Evolutionary conservation across 2,329 filamentous ascomycete genomes (phyloP).

Genomic region (Colletotrichum australisinense): DNA sequence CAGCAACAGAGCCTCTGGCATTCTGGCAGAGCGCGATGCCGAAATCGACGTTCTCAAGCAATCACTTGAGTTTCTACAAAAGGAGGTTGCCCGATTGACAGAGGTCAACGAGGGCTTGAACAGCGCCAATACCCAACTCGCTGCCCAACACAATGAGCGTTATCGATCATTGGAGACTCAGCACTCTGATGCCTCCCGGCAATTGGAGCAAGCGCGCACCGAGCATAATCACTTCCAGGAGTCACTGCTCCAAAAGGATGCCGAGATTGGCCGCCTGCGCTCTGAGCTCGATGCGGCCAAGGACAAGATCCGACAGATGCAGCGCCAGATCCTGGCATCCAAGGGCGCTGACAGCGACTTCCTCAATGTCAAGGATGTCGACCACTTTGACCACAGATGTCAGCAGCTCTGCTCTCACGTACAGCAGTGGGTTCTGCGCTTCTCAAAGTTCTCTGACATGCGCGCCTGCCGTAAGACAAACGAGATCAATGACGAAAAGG

Average conservation of each 20-base stretch:
- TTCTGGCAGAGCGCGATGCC: constrained; percentile 83
- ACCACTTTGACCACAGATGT: constrained; percentile 94
- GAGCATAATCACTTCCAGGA: constrained; percentile 73
- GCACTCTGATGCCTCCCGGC: constrained; percentile 72
- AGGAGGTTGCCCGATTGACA: constrained; percentile 82
- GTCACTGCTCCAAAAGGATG: constrained; percentile 83
- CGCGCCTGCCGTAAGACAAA: constrained; percentile 84
- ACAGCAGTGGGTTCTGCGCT: constrained; percentile 96
- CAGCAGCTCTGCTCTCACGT: constrained; percentile 96
- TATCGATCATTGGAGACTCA: constrained; percentile 75
- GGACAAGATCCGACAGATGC: constrained; percentile 65
- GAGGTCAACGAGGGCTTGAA: constrained; percentile 86
- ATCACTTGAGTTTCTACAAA: constrained; percentile 82
- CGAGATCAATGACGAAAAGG: constrained; percentile 91
- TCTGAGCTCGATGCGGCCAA: constrained; percentile 81
- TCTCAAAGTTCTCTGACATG: constrained; percentile 97
- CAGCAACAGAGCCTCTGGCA: constrained; percentile 73
- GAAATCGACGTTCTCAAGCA: constrained; percentile 87
- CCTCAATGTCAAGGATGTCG: constrained; percentile 85
- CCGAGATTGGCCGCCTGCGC: constrained; percentile 82
- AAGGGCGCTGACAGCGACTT: constrained; percentile 77
- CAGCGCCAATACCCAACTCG: constrained; percentile 81
- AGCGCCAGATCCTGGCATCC: constrained; percentile 65
- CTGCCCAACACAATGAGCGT: constrained; percentile 79
- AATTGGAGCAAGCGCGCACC: constrained; percentile 75